Base-by-base conservation (phyloP, 495 filamentous ascomycete species). In the Amniculicola lignicola region DNA sequence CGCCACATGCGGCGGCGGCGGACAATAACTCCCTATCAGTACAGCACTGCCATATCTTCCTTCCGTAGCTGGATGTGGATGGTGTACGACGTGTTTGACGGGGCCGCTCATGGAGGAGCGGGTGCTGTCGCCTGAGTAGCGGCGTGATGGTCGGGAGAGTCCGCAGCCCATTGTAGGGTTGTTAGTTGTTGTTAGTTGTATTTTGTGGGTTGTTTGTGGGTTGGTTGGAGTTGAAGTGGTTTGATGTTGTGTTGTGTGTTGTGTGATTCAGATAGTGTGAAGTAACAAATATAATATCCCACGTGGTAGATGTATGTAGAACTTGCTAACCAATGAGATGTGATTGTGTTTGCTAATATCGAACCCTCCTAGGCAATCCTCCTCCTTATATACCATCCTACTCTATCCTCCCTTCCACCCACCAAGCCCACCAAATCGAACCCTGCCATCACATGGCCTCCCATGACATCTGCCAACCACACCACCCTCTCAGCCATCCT, bases 71-170 rank as follows among this genome's bases (percentile, higher is more conserved):
- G 29, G 29, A 6, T 40, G 37, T 6, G 11, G 6, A 15, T 46
- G 43, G 25, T 46, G 43, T 11, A 46, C 43, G 7, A 46, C 43
- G 21, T 46, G 21, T 25, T 3, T 28, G 14, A 10, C 25, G 2
- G 2, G 22, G 43, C 25, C 3, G 22, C 43, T 25, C 22, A 3
- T 5, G 23, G 22, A 21, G 37, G 9, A 40, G 9, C 10, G 9
- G 37, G 7, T 10, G 23, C 21, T 5, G 43, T 28, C 2, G 22
- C 15, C 12, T 3, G 9, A 14, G 22, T 28, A 14, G 2, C 43
- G 43, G 21, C 43, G 43, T 14, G 43, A 46, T 14, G 21, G 12
- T 15, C 43, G 43, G 25, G 43, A 46, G 43, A 25, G 43, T 46
- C 43, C 43, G 22, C 43, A 46, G 43, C 23, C 23, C 43, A 46